A percentile compares a stretch with the other conserved stretches of the same genome.
Conservation (phyloP, 2,329 filamentous ascomycete species). For the Dactylellina cionopaga region DNA sequence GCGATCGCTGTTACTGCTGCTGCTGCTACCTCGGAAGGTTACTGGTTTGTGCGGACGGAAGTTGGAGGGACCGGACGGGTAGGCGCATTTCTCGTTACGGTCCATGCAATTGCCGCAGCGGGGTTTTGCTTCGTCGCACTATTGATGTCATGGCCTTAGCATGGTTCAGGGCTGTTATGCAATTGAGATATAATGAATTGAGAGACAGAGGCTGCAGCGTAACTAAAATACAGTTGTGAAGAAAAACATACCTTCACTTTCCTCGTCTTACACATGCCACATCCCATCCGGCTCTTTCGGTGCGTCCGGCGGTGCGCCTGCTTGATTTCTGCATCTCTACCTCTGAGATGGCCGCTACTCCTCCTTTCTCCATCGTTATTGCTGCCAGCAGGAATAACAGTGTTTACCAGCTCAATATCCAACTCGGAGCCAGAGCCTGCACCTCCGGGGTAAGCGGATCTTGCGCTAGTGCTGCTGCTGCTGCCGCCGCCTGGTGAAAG, state of each 20-base stretch:
- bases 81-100: conserved; percentile 45
- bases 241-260: conserved; percentile 49
- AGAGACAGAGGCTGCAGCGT: neutral
- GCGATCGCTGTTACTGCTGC: neutral
- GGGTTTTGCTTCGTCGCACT: conserved; percentile 50
- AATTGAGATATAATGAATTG: too few relatives aligned
- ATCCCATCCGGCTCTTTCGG: conserved; percentile 48
- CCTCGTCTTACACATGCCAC: conserved; percentile 47
- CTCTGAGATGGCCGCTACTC: conserved; percentile 8
- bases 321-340: conserved; percentile 32
- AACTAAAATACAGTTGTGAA: too few relatives aligned
- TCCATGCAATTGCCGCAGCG: conserved; percentile 49
- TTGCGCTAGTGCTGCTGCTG: neutral
- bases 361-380: neutral
- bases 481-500: neutral
- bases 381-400: neutral
- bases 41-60: conserved; percentile 33
- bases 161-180: neutral
- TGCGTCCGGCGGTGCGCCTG: conserved; percentile 47
- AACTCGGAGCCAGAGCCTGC: conserved; percentile 9
- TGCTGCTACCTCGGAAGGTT: conserved; percentile 1
- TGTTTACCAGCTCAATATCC: conserved; percentile 32
- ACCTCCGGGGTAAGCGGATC: neutral
- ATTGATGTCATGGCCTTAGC: neutral
- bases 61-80: conserved; percentile 14